phyloP scores from a whole-genome alignment of 257 asterid species.

The Solanum habrochaites region DNA sequence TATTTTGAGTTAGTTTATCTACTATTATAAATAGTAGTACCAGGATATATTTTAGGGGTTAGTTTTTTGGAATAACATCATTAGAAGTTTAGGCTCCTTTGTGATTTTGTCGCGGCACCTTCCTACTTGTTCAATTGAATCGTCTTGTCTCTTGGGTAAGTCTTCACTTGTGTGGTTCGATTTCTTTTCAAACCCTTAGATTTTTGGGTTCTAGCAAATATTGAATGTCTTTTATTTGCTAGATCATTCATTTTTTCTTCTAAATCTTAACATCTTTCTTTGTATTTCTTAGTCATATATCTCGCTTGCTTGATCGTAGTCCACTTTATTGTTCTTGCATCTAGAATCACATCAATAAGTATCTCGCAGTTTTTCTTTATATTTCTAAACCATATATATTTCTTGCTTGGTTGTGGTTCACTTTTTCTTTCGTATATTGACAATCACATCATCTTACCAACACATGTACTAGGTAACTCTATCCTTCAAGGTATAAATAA shows the following conservation, averaged over 20 bases:
- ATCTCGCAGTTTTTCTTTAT: too few relatives aligned
- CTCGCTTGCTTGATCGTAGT: background rate
- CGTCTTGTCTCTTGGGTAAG: background rate
- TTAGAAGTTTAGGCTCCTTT: too few relatives aligned
- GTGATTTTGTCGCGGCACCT: too few relatives aligned
- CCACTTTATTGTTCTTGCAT: background rate
- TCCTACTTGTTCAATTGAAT: too few relatives aligned
- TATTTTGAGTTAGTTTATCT: too few relatives aligned
- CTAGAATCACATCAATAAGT: background rate
- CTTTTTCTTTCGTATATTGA: background rate
- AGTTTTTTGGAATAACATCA: too few relatives aligned
- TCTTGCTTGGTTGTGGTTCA: background rate
- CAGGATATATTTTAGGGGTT: too few relatives aligned
- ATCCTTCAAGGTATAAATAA: background rate
- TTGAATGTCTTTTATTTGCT: background rate
- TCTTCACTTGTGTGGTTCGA: background rate
- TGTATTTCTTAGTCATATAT: background rate
- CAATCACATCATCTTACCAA: background rate
- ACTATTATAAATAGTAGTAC: too few relatives aligned
- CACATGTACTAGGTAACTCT: background rate
- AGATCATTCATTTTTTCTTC: background rate
- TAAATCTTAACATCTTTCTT: background rate
- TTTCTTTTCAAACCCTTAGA: too few relatives aligned
- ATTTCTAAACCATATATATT: too few relatives aligned
- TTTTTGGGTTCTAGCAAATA: background rate